Evolutionary conservation across 2,329 filamentous ascomycete species (phyloP).

Genomic region (Periconia sp.): DNA sequence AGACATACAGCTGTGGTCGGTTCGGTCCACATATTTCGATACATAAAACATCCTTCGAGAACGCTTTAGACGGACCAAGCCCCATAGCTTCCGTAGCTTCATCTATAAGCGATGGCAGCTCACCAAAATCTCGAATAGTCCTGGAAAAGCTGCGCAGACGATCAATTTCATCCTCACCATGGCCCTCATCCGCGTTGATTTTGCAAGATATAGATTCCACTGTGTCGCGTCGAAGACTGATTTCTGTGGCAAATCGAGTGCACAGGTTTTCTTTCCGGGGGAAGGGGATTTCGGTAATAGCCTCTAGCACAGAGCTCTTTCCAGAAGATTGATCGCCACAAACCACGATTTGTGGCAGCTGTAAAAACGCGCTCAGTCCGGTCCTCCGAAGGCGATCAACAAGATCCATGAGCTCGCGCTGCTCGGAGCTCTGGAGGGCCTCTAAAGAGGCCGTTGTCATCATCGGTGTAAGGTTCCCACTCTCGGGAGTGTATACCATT

Average conservation of each 20-base stretch:
- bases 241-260: conserved; percentile 61
- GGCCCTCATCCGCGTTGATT: conserved; percentile 41
- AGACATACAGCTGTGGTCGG: conserved; percentile 22
- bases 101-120: conserved; percentile 54
- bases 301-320: conserved; percentile 52
- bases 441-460: conserved; percentile 26
- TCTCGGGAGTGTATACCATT: no score
- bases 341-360: conserved; percentile 33
- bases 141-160: conserved; percentile 42
- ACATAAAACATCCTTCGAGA: conserved; percentile 46
- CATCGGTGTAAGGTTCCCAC: no score
- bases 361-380: conserved; percentile 41
- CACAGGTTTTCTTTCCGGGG: conserved; percentile 58
- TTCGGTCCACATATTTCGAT: conserved; percentile 48
- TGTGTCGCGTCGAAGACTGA: conserved; percentile 43
- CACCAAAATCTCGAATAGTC: conserved; percentile 39
- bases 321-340: no score
- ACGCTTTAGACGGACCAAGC: conserved; percentile 26
- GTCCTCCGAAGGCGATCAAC: conserved; percentile 54
- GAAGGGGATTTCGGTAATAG: conserved; percentile 63
- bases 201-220: conserved; percentile 30
- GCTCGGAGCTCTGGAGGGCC: conserved; percentile 48
- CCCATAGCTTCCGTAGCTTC: conserved; percentile 57
- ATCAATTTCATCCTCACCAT: conserved; percentile 27
- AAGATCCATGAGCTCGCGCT: conserved; percentile 51